phyloP scores from a whole-genome alignment of 148 eudicot species.

The Persicaria maculosa region DNA sequence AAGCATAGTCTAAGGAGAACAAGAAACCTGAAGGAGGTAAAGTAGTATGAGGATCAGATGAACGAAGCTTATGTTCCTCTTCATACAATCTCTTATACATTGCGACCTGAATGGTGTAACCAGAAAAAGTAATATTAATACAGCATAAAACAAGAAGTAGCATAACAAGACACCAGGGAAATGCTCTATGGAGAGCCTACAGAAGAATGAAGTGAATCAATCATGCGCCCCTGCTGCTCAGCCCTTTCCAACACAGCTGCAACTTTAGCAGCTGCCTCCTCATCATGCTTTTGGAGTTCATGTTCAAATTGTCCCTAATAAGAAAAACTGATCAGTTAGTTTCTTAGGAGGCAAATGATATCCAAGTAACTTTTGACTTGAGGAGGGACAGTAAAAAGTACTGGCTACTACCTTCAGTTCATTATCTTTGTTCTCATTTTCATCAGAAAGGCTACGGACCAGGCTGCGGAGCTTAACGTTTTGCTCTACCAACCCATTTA shows the following conservation, averaged over 20 bases:
- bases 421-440: conserved; percentile 50
- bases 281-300: conserved; percentile 56
- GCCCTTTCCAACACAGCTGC: conserved; percentile 69
- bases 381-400: background rate
- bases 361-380: background rate
- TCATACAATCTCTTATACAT: conserved; percentile 89
- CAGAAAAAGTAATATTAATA: background rate
- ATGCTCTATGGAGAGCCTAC: conserved; percentile 26
- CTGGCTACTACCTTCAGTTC: conserved; percentile 39
- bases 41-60: conserved; percentile 28
- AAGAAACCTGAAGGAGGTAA: conserved; percentile 35
- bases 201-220: conserved; percentile 84
- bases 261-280: conserved; percentile 71
- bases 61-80: conserved; percentile 63
- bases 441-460: conserved; percentile 74
- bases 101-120: conserved; percentile 36
- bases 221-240: conserved; percentile 81
- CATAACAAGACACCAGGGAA: background rate
- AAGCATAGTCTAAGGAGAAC: background rate
- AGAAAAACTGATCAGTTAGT: background rate
- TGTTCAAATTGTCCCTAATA: conserved; percentile 59
- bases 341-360: background rate
- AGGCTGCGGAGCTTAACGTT: conserved; percentile 84
- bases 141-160: background rate
- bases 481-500: conserved; percentile 93